Percentiles rank a stretch among this genome's conserved stretches.
These are phyloP conservation scores for Mycosphaerelloides madeirae DNA, from an alignment of 2,329 filamentous ascomycete species.

Conservation along the genomic window DNA sequence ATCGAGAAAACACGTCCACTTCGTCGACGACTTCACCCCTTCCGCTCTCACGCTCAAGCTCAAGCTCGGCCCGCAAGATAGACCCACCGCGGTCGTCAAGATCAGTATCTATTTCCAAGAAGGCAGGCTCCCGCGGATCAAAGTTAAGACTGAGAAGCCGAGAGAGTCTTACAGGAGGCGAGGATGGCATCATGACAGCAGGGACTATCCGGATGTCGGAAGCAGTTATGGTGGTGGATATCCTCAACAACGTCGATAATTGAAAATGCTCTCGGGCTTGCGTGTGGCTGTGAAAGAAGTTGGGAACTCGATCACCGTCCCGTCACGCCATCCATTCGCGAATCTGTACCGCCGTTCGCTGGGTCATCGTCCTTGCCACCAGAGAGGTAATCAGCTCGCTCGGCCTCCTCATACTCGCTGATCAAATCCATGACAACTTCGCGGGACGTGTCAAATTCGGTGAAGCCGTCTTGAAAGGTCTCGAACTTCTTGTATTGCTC, in stretches of 20 bases:
- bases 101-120: constrained; percentile 28
- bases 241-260: no score
- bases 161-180: constrained; percentile 16
- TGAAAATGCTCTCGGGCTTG: no score
- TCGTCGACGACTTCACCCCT: constrained; percentile 25
- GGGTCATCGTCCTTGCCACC: constrained; percentile 34
- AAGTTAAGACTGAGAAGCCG: constrained; percentile 25
- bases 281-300: no score
- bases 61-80: constrained; percentile 23
- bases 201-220: no score
- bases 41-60: constrained; percentile 24
- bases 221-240: no score
- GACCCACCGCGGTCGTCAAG: constrained; percentile 27
- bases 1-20: constrained; percentile 21
- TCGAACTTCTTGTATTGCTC: constrained; percentile 95
- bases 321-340: constrained; percentile 42
- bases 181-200: constrained; percentile 31
- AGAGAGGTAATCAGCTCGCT: constrained; percentile 83
- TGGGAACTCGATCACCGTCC: constrained; percentile 26
- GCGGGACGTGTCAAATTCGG: constrained; percentile 91
- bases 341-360: constrained; percentile 29
- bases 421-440: constrained; percentile 90
- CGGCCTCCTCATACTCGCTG: constrained; percentile 91
- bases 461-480: constrained; percentile 83
- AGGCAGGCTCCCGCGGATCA: constrained; percentile 26